Conservation (phyloP, 2,329 filamentous ascomycete genomes). For the Dryadomyces sulphureus region DNA sequence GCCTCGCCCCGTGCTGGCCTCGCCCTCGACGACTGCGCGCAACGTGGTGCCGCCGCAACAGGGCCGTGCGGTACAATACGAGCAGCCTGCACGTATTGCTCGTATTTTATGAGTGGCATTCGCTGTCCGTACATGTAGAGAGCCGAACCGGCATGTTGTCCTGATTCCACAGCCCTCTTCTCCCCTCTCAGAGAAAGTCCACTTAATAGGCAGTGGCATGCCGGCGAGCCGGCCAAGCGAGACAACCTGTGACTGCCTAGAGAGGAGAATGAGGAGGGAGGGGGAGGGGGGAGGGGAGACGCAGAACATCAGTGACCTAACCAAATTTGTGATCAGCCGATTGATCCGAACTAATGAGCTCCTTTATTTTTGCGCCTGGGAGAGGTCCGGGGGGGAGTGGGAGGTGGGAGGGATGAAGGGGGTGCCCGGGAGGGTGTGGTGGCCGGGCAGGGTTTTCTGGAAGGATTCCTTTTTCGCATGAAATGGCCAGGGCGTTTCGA, state of each 20-base stretch:
- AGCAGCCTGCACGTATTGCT: no score
- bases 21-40: no score
- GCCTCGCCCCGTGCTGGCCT: no score
- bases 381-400: neutral
- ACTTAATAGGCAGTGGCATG: neutral
- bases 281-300: neutral
- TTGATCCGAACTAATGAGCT: neutral
- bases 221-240: neutral
- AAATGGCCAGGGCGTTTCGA: neutral
- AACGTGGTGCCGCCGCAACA: no score
- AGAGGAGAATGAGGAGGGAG: neutral
- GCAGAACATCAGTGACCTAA: neutral
- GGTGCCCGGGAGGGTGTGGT: neutral
- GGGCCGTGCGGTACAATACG: no score
- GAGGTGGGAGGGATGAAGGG: neutral
- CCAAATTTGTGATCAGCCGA: neutral
- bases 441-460: neutral
- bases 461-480: constrained; percentile 1
- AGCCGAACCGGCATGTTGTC: no score
- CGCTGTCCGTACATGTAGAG: no score
- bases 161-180: neutral
- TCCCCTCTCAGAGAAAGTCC: neutral
- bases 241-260: neutral
- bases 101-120: no score
- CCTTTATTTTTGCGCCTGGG: neutral